Conservation (phyloP, 768 basidiomycete genomes). For the Atractiella rhizophila region DNA sequence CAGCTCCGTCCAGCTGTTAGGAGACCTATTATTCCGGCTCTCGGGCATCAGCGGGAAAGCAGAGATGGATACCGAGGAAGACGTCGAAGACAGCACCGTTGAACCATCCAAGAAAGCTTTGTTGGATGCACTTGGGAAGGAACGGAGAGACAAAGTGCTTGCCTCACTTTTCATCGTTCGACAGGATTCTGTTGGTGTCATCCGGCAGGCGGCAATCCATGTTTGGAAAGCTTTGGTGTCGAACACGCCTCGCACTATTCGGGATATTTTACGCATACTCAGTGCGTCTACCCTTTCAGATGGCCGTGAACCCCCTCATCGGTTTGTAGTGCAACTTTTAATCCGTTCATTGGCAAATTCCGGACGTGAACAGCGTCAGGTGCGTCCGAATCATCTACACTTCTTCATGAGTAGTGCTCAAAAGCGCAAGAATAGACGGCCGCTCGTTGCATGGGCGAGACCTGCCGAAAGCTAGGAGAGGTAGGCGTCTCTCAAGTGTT, state of each 20-base stretch:
- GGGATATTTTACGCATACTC: conserved; percentile 72
- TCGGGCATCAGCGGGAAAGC: conserved; percentile 82
- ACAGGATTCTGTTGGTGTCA: conserved; percentile 69
- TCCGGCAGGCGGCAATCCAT: conserved; percentile 70
- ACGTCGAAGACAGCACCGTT: conserved; percentile 23
- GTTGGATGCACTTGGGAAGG: conserved; percentile 59
- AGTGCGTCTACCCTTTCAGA: conserved; percentile 22
- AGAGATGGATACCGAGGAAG: conserved; percentile 50
- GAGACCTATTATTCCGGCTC: conserved; percentile 84
- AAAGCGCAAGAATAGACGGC: conserved; percentile 69
- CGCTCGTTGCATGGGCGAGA: conserved; percentile 57
- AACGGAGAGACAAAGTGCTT: conserved; percentile 71
- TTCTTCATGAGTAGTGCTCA: no score
- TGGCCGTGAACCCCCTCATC: not conserved
- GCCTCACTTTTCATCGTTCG: conserved; percentile 75
- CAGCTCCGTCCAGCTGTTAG: conserved; percentile 84
- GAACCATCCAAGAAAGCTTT: conserved; percentile 68
- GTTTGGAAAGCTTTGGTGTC: conserved; percentile 97
- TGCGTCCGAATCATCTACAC: conserved; percentile 18
- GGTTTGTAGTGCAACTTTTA: conserved; percentile 33
- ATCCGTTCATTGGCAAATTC: conserved; percentile 43
- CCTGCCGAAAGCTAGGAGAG: conserved; percentile 90
- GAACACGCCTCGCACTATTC: conserved; percentile 73
- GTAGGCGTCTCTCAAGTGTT: no score
- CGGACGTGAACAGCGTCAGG: conserved; percentile 74